Base-by-base conservation (phyloP, 1,284 basidiomycete species). In the Ustilago bromivora region DNA sequence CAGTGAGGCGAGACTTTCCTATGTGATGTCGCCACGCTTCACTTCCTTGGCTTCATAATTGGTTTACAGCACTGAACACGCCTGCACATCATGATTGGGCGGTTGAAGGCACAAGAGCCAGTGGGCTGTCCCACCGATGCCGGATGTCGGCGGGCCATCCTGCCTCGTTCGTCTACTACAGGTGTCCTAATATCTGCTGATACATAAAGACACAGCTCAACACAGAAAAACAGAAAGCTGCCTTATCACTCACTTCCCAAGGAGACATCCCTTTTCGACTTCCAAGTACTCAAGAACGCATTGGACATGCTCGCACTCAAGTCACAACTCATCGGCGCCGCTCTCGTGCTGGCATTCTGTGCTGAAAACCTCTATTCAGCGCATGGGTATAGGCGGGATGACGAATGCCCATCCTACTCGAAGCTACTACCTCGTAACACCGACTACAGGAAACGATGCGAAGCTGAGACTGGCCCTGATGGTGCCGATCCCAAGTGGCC, bases 371-470 rank as follows among this genome's bases (percentile, higher is more conserved):
- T 7, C 15, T 31, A n/a, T 28, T 15, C 15, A 12, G 23, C 1
- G n/a, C 9, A 49, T 8, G 3, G 5, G 6, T 31, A 49, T 13
- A 13, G 8, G 5, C 17, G 1, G 3, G 2, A 15, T 11, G 3
- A 2, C 40, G 12, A 2, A 3, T 57, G 55, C 13, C 11, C n/a
- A 15, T 1, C 2, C 11, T n/a, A 28, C 12, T n/a, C 43, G 10
- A 12, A 6, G 15, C 43, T 71, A 0, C 46, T 63, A 6, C 69
- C 69, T 17, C 69, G 53, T 5, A 43, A 66, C n/a, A 12, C 36
- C 3, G 56, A 62, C 3, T 71, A 71, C 32, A 12, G 46, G 7
- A 11, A 51, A 4, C 64, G 63, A 35, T 71, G 69, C 31, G 69
- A 66, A 41, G 43, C 36, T 5, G 69, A 63, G 2, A 6, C 62